Evolutionary conservation across 2,329 filamentous ascomycete species (phyloP).

Genomic region (Ophiosphaerella narmari): DNA sequence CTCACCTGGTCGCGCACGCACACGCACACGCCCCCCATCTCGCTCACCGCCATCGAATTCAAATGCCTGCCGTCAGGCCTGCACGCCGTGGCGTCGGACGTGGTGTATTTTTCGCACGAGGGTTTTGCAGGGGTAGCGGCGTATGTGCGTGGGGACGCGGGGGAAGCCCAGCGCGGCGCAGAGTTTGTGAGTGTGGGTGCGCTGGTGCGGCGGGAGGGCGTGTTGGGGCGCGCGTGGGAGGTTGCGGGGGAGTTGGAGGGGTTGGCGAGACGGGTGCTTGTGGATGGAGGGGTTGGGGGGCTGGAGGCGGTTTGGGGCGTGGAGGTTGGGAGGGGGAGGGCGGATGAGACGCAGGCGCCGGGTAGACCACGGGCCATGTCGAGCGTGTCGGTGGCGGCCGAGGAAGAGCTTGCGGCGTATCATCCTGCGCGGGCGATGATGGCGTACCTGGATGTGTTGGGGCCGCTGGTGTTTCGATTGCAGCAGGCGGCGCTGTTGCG

Average conservation of each 20-base stretch:
- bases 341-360: slow-evolving; percentile 12
- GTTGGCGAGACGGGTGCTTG: slow-evolving; percentile 68
- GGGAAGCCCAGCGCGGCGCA: slow-evolving; percentile 80
- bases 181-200: slow-evolving; percentile 91
- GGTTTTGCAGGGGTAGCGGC: slow-evolving; percentile 86
- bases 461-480: slow-evolving; percentile 88
- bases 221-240: slow-evolving; percentile 85
- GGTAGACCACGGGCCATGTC: slow-evolving; percentile 44
- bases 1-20: slow-evolving; percentile 78
- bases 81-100: slow-evolving; percentile 84
- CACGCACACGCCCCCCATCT: slow-evolving; percentile 69
- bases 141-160: slow-evolving; percentile 82
- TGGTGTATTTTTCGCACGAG: slow-evolving; percentile 90
- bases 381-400: slow-evolving; percentile 62
- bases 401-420: slow-evolving; percentile 69
- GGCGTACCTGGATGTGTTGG: slow-evolving; percentile 78
- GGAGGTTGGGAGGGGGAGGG: slow-evolving; percentile 40
- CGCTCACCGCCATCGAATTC: slow-evolving; percentile 87
- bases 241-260: slow-evolving; percentile 78
- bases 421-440: slow-evolving; percentile 88
- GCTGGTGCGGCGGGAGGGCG: slow-evolving; percentile 82
- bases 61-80: slow-evolving; percentile 93
- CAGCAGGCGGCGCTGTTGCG: slow-evolving; percentile 84
- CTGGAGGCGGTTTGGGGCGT: slow-evolving; percentile 83
- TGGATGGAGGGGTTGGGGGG: slow-evolving; percentile 65